phyloP scores from a whole-genome alignment of 176 grass and related monocot genomes.

The Ensete ventricosum region DNA sequence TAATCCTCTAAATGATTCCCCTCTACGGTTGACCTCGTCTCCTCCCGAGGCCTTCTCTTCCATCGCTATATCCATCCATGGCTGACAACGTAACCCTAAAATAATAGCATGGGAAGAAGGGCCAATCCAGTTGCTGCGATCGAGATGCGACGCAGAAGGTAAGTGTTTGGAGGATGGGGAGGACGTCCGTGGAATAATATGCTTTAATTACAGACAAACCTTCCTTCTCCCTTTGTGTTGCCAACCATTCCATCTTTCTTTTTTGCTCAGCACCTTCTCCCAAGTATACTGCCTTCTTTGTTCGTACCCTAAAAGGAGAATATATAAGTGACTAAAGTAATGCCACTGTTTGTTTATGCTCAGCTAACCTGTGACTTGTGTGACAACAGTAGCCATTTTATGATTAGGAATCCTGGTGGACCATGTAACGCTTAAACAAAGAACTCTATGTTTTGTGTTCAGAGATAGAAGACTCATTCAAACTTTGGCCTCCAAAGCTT shows the following conservation, averaged over 20 bases:
- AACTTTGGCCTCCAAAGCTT: too few species aligned
- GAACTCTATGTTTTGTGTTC: too few species aligned
- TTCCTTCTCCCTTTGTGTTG: not conserved
- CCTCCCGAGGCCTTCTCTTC: not conserved
- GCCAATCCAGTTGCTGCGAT: not conserved
- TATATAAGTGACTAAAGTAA: not conserved
- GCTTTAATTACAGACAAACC: constrained; percentile 10
- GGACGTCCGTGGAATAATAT: not conserved
- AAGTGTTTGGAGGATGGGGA: not conserved
- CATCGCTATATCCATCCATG: not conserved
- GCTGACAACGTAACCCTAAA: not conserved
- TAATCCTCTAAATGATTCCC: constrained; percentile 10
- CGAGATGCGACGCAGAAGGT: not conserved
- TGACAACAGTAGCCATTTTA: too few species aligned
- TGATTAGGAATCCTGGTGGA: too few species aligned
- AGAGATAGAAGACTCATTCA: too few species aligned
- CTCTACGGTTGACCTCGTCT: constrained; percentile 6
- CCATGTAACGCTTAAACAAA: too few species aligned
- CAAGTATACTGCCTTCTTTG: constrained; percentile 11
- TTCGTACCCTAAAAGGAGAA: not conserved
- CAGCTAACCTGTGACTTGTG: too few species aligned
- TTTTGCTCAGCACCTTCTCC: constrained; percentile 2
- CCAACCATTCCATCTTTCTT: not conserved
- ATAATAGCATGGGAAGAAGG: not conserved
- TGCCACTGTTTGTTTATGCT: not conserved